These are phyloP conservation scores for Camellia japonica DNA, from an alignment of 148 eudicot species.

Conservation along the genomic window DNA sequence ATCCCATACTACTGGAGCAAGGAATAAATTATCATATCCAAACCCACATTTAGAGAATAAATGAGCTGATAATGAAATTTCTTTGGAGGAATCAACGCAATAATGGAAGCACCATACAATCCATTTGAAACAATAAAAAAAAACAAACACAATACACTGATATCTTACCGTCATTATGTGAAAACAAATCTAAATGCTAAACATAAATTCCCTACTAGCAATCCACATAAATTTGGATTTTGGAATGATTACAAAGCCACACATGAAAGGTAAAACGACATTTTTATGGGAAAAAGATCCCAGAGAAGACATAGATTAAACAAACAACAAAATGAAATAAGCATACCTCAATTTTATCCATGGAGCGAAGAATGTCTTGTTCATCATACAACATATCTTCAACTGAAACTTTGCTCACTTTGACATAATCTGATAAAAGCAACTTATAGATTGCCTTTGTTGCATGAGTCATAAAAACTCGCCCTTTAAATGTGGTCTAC, in stretches of 20 bases:
- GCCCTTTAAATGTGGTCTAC: constrained; percentile 87
- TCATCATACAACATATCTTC: constrained; percentile 95
- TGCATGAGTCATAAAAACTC: constrained; percentile 97
- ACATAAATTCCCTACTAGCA: not conserved
- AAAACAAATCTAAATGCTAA: not conserved
- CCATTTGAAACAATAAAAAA: not conserved
- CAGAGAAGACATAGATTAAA: not conserved
- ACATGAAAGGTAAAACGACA: not conserved
- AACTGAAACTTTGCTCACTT: constrained; percentile 97
- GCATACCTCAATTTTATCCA: constrained; percentile 87
- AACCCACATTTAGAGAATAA: not conserved
- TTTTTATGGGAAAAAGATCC: not conserved
- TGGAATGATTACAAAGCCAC: not conserved
- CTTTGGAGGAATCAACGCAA: not conserved
- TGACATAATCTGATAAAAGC: constrained; percentile 87
- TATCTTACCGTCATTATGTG: not conserved
- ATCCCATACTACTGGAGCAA: not conserved
- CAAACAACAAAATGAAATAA: not conserved
- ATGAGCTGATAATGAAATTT: not conserved
- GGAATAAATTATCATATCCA: not conserved
- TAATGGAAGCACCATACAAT: not conserved
- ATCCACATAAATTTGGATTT: not conserved
- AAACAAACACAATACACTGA: not conserved
- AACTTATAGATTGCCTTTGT: constrained; percentile 91
- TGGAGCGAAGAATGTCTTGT: constrained; percentile 89